Percentiles rank a stretch among this genome's conserved stretches.
phyloP scores from a whole-genome alignment of 257 asterid species.

The Mitragyna speciosa region DNA sequence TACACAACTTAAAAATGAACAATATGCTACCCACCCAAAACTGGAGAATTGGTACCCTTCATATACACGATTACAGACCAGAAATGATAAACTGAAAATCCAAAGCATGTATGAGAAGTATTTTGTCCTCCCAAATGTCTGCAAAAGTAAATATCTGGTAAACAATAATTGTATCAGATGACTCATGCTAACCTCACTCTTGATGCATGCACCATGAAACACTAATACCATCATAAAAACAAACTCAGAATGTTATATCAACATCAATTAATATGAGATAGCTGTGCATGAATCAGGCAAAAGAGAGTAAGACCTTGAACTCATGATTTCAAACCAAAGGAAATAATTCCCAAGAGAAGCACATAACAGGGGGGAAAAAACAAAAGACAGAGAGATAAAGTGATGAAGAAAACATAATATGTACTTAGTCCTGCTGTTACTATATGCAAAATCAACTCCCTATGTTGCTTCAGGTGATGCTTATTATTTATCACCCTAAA shows the following conservation, averaged over 20 bases:
- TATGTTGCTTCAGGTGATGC: neutral
- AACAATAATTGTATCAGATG: slow-evolving; percentile 44
- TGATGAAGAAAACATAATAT: no score
- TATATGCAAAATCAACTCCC: neutral
- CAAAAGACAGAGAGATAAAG: neutral
- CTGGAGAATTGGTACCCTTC: slow-evolving; percentile 81
- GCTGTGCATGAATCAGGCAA: neutral
- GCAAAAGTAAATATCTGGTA: slow-evolving; percentile 50
- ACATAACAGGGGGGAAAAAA: no score
- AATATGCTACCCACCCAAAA: slow-evolving; percentile 55
- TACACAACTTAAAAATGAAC: slow-evolving; percentile 1
- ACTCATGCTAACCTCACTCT: slow-evolving; percentile 4
- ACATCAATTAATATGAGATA: neutral
- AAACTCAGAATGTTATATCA: neutral
- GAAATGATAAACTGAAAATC: slow-evolving; percentile 71
- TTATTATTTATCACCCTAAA: neutral
- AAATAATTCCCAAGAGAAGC: neutral
- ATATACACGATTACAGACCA: slow-evolving; percentile 69
- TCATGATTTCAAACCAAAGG: neutral
- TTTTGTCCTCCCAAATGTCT: slow-evolving; percentile 76
- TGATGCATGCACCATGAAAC: neutral
- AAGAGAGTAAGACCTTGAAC: neutral
- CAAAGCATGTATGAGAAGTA: slow-evolving; percentile 64
- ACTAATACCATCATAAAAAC: no score
- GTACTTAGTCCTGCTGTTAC: neutral